A percentile compares a stretch with the other conserved stretches of the same genome.
These are phyloP conservation scores for Kodamaea laetipori DNA, from an alignment of 805 yeast genomes.

Conservation along the genomic window DNA sequence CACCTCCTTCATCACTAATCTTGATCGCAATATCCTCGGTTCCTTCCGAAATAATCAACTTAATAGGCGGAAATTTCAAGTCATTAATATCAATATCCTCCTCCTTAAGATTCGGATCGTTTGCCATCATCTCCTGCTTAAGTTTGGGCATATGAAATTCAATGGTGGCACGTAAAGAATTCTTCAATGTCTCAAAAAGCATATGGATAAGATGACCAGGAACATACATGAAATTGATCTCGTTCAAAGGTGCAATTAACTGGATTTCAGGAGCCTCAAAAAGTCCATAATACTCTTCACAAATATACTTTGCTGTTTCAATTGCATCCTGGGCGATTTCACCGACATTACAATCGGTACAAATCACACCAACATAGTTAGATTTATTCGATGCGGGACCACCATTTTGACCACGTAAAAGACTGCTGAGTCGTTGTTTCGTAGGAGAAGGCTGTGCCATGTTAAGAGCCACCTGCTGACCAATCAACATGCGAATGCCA, in stretches of 20 bases:
- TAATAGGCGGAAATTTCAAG: conserved; percentile 77
- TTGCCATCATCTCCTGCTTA: conserved; percentile 37
- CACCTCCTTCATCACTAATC: conserved; percentile 93
- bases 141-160: conserved; percentile 67
- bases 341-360: conserved; percentile 79
- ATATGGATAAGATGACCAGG: conserved; percentile 92
- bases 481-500: conserved; percentile 90
- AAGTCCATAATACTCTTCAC: conserved; percentile 87
- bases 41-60: conserved; percentile 85
- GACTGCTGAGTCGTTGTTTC: conserved; percentile 36
- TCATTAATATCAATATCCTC: conserved; percentile 55
- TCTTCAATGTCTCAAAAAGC: conserved; percentile 85
- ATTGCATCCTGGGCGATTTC: conserved; percentile 87
- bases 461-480: conserved; percentile 88
- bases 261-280: conserved; percentile 85
- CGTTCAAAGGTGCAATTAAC: conserved; percentile 71
- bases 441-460: conserved; percentile 57
- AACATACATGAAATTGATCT: conserved; percentile 80
- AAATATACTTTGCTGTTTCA: conserved; percentile 85
- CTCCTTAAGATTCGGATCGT: conserved; percentile 42
- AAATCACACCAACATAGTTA: conserved; percentile 86
- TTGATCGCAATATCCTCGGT: conserved; percentile 88
- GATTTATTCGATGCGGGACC: conserved; percentile 22
- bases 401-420: conserved; percentile 34
- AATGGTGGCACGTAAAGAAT: conserved; percentile 85